Base-by-base conservation (phyloP, 2,329 filamentous ascomycete species). In the Rugonectria rugulosa region DNA sequence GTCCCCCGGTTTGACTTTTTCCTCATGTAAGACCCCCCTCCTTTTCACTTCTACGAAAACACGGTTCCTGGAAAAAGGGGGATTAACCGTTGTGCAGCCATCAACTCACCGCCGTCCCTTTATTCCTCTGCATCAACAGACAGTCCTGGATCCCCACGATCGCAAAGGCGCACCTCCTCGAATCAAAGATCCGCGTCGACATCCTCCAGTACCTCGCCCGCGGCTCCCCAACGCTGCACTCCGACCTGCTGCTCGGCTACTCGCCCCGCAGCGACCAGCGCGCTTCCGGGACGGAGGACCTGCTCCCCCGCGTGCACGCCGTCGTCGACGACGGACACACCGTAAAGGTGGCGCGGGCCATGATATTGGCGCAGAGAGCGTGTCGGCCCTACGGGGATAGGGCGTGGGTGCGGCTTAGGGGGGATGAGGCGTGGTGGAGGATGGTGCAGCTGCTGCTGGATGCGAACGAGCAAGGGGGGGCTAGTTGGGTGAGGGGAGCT, bases 1-100 rank as follows among this genome's bases (percentile, higher is more conserved):
- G 72, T 80, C 19, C 78, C 88, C 44, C 92, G 89, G 70, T 86
- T 91, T 70, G 93, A 97, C 70, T 97, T 97, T 72, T 95, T 88
- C 77, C 62, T 86, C 51, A 82, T 84, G 82, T 80, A 63, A 72
- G 80, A 58, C 7, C 15, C 12, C 5, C 14, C 10, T 27, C 4
- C 15, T 19, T 3, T 26, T 6, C 15, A 17, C 20, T 1, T 10
- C 12, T 3, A 15, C n/a, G 8, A 9, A 15, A 15, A 10, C n/a
- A n/a, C n/a, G n/a, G n/a, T n/a, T n/a, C n/a, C n/a, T n/a, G n/a
- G n/a, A n/a, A n/a, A n/a, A n/a, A n/a, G n/a, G n/a, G n/a, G n/a
- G n/a, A n/a, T n/a, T n/a, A n/a, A n/a, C n/a, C n/a, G n/a, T n/a
- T n/a, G n/a, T n/a, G n/a, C 68, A 92, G 93, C 66, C 93, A 97